Conservation (phyloP, 1,139 yeast species). For the Kluyveromyces sp. region DNA sequence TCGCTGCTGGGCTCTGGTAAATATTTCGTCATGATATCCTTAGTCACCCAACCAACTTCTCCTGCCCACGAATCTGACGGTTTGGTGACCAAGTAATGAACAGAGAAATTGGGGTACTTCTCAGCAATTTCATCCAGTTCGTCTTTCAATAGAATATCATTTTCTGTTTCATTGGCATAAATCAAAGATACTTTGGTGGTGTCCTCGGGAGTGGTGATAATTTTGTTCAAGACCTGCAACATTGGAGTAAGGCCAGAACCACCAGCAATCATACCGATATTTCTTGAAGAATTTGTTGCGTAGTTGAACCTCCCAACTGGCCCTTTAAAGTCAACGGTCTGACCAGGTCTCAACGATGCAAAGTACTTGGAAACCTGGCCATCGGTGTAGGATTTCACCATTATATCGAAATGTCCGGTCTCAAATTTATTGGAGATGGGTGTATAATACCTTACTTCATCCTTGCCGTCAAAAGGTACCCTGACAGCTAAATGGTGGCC, state of each 20-base stretch:
- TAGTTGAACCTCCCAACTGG: slow-evolving; percentile 70
- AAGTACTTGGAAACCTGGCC: slow-evolving; percentile 62
- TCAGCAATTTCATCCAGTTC: slow-evolving; percentile 64
- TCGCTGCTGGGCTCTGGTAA: slow-evolving; percentile 45
- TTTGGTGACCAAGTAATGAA: slow-evolving; percentile 40
- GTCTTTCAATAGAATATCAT: slow-evolving; percentile 60
- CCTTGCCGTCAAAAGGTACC: slow-evolving; percentile 49
- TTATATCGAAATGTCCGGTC: slow-evolving; percentile 63
- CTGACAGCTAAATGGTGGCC: slow-evolving; percentile 65
- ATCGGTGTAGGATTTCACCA: slow-evolving; percentile 64
- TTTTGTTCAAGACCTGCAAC: slow-evolving; percentile 52
- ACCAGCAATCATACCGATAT: slow-evolving; percentile 60
- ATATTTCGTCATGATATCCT: slow-evolving; percentile 46
- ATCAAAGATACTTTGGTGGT: slow-evolving; percentile 51
- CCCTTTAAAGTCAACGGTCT: slow-evolving; percentile 63
- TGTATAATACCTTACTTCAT: slow-evolving; percentile 60
- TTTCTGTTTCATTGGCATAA: slow-evolving; percentile 65
- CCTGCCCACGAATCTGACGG: slow-evolving; percentile 48
- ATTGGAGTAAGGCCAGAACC: slow-evolving; percentile 90
- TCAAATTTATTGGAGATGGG: slow-evolving; percentile 69
- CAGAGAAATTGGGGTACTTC: slow-evolving; percentile 54
- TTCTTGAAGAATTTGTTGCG: slow-evolving; percentile 50
- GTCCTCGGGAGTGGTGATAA: slow-evolving; percentile 62
- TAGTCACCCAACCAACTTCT: slow-evolving; percentile 50
- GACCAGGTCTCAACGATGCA: slow-evolving; percentile 58